A percentile compares a stretch with the other conserved stretches of the same genome.
phyloP scores from a whole-genome alignment of 1,284 basidiomycete species.

The Tremellales sp. region DNA sequence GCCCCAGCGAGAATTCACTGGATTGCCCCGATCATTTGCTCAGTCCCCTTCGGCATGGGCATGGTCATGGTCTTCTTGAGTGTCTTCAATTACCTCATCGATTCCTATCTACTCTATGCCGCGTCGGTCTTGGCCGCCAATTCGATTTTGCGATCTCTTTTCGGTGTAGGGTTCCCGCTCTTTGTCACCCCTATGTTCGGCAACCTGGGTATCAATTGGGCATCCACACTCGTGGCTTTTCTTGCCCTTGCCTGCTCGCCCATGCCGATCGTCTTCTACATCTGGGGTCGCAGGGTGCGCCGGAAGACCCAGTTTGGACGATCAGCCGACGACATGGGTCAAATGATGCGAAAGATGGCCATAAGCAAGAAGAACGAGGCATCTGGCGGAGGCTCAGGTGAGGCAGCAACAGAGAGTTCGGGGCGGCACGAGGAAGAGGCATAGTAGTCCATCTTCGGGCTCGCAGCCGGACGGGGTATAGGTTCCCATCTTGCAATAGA shows the following conservation, averaged over 20 bases:
- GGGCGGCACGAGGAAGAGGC: no score
- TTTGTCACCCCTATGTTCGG: conserved; percentile 57
- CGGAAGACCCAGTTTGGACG: conserved; percentile 19
- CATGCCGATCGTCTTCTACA: conserved; percentile 42
- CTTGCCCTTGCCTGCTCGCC: conserved; percentile 59
- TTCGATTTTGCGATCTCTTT: conserved; percentile 62
- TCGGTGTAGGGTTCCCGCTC: conserved; percentile 62
- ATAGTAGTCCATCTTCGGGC: no score
- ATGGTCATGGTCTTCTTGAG: conserved; percentile 36
- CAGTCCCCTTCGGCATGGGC: conserved; percentile 57
- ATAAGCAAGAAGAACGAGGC: no score
- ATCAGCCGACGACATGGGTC: conserved; percentile 24
- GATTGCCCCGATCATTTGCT: conserved; percentile 61
- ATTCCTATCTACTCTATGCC: conserved; percentile 59
- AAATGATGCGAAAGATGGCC: conserved; percentile 16
- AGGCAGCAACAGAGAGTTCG: no score
- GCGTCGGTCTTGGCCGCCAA: conserved; percentile 48
- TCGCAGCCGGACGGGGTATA: no score
- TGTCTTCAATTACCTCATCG: conserved; percentile 55
- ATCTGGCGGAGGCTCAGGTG: not conserved
- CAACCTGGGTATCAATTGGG: conserved; percentile 60
- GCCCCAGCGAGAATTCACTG: conserved; percentile 55
- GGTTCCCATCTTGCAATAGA: no score
- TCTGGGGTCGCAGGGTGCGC: conserved; percentile 18
- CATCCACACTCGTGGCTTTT: conserved; percentile 57